Evolutionary conservation across 176 grass and related monocot species (phyloP).

Genomic region (Thinopyrum elongatum): DNA sequence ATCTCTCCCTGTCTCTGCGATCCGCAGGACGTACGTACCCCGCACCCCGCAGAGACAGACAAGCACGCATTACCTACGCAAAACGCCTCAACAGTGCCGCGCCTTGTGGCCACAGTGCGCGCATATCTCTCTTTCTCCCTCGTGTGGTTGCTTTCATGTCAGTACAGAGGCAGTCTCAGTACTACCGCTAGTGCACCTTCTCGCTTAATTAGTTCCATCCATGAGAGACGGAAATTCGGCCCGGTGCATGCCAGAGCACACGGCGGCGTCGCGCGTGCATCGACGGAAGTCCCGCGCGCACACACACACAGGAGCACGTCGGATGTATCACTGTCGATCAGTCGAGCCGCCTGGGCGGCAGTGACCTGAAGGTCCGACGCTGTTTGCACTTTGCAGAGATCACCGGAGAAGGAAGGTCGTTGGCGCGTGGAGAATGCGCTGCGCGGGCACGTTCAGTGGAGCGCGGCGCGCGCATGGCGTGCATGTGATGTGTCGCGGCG

Average conservation of each 20-base stretch:
- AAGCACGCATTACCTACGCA: background rate
- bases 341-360: background rate
- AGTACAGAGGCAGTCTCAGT: background rate
- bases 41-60: background rate
- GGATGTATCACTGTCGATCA: background rate
- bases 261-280: too few species aligned
- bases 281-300: too few species aligned
- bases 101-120: conserved; percentile 12
- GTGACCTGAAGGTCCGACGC: background rate
- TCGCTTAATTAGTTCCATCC: too few species aligned
- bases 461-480: background rate
- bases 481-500: background rate
- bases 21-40: background rate
- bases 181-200: too few species aligned
- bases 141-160: conserved; percentile 36
- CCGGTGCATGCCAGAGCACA: background rate
- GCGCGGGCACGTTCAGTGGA: background rate
- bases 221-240: background rate
- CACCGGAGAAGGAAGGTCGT: background rate
- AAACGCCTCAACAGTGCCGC: background rate
- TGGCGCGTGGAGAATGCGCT: background rate
- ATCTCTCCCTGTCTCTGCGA: background rate
- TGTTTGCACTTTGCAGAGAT: background rate
- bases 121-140: background rate
- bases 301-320: too few species aligned